These are phyloP conservation scores for Daldinia sp. DNA, from an alignment of 2,329 filamentous ascomycete genomes.

Conservation along the genomic window DNA sequence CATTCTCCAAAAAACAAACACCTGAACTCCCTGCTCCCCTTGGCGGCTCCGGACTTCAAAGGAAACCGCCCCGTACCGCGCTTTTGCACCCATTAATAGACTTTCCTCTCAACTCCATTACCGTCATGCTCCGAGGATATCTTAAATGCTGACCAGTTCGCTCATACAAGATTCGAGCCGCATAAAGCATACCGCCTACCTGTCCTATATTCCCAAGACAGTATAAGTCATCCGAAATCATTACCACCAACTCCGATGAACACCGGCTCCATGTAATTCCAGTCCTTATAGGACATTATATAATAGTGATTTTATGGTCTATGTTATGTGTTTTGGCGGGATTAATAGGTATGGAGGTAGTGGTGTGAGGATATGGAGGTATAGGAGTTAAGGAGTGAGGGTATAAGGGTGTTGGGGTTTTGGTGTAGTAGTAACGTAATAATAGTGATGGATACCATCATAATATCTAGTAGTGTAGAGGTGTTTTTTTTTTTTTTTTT, in stretches of 20 bases:
- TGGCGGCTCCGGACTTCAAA: neutral
- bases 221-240: neutral
- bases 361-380: neutral
- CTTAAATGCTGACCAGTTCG: slow-evolving; percentile 9
- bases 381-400: neutral
- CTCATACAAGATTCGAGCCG: neutral
- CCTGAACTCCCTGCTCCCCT: neutral
- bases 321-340: neutral
- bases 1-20: neutral
- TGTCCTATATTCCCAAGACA: neutral
- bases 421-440: neutral
- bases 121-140: slow-evolving; percentile 26
- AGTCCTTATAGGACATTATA: neutral
- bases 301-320: neutral
- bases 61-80: neutral
- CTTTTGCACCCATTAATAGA: neutral
- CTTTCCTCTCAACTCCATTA: slow-evolving; percentile 12
- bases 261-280: slow-evolving; percentile 19
- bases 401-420: neutral
- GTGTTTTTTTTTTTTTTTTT: neutral
- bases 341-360: neutral
- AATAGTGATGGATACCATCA: no score
- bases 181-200: neutral
- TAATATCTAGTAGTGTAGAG: neutral
- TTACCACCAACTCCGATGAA: slow-evolving; percentile 6